Evolutionary conservation across 2,329 filamentous ascomycete species (phyloP).

Genomic region (Fusarium kyushuense): DNA sequence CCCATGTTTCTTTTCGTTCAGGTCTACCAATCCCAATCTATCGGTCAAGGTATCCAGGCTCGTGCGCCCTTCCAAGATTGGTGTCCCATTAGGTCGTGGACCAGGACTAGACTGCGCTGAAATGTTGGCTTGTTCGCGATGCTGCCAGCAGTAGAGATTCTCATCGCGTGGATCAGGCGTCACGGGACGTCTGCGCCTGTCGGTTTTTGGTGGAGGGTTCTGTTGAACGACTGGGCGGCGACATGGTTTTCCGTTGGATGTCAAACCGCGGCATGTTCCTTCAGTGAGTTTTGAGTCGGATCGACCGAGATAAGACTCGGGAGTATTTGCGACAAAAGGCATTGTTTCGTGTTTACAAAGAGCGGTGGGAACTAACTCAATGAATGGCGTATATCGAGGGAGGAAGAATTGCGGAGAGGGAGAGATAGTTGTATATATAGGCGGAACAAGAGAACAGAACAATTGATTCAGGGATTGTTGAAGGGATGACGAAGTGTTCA

Average conservation of each 20-base stretch:
- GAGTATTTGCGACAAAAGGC: slow-evolving; percentile 69
- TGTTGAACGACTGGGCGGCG: slow-evolving; percentile 72
- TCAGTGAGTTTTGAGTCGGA: slow-evolving; percentile 87
- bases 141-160: slow-evolving; percentile 91
- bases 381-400: neutral
- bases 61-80: slow-evolving; percentile 72
- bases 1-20: slow-evolving; percentile 60
- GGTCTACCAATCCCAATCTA: slow-evolving; percentile 78
- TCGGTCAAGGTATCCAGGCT: slow-evolving; percentile 91
- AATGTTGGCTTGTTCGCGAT: slow-evolving; percentile 82
- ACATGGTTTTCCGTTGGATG: slow-evolving; percentile 84
- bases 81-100: slow-evolving; percentile 57
- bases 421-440: neutral
- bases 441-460: neutral
- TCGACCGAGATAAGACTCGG: slow-evolving; percentile 82
- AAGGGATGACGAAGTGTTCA: slow-evolving; percentile 21
- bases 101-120: slow-evolving; percentile 62
- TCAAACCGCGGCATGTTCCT: slow-evolving; percentile 90
- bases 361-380: slow-evolving; percentile 17
- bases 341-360: slow-evolving; percentile 41
- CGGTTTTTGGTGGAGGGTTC: slow-evolving; percentile 11
- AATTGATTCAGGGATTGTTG: slow-evolving; percentile 29
- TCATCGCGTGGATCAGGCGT: slow-evolving; percentile 66
- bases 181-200: slow-evolving; percentile 41
- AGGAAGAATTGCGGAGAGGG: neutral